A percentile compares a stretch with the other conserved stretches of the same genome.
Conservation (phyloP, 345 rosid species). For the Erysimum cheiranthoides region DNA sequence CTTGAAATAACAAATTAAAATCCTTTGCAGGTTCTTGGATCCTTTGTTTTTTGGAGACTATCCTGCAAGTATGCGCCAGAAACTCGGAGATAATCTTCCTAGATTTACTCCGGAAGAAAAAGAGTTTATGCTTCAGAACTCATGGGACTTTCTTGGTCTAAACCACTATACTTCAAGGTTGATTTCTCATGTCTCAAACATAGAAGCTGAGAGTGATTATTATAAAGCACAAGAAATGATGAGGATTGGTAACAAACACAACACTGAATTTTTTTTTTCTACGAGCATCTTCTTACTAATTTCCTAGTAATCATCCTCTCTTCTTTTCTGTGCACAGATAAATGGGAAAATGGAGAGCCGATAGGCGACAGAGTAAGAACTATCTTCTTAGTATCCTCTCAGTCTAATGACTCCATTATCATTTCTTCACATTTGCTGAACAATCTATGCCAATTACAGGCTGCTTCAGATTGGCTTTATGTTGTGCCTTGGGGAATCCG, state of each 20-base stretch:
- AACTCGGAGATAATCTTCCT: conserved; percentile 73
- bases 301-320: conserved; percentile 29
- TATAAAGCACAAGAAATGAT: conserved; percentile 69
- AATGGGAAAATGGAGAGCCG: conserved; percentile 76
- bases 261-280: neutral
- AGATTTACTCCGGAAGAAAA: conserved; percentile 72
- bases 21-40: conserved; percentile 67
- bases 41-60: conserved; percentile 85
- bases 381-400: conserved; percentile 7
- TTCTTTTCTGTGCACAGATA: conserved; percentile 48
- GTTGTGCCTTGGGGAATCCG: conserved; percentile 93
- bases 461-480: conserved; percentile 93
- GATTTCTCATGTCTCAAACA: conserved; percentile 57
- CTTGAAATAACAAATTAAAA: conserved; percentile 19
- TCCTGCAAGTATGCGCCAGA: conserved; percentile 73
- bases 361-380: conserved; percentile 79
- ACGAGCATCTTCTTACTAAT: neutral
- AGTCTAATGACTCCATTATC: conserved; percentile 13
- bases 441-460: conserved; percentile 55
- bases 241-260: conserved; percentile 59
- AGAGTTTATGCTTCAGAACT: conserved; percentile 55
- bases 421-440: conserved; percentile 23
- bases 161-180: conserved; percentile 91
- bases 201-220: conserved; percentile 53
- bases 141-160: conserved; percentile 82